Evolutionary conservation across 371 early-diverging fungal genomes (phyloP).

Genomic region (Mucor sp.): DNA sequence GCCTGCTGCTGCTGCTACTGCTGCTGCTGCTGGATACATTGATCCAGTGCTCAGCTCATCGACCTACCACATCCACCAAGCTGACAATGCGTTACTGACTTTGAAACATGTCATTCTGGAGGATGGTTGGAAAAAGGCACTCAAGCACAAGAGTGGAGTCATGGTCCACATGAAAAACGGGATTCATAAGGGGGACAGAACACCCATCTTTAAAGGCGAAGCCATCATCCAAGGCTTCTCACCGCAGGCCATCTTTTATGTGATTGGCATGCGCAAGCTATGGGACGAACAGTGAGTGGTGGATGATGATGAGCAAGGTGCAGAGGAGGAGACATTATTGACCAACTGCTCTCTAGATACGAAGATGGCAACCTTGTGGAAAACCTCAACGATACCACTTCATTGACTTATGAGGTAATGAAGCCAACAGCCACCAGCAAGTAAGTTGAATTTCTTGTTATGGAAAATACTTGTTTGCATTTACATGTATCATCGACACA

Average conservation of each 20-base stretch:
- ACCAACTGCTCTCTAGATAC: conserved; percentile 34
- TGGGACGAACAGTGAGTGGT: conserved; percentile 63
- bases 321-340: not conserved
- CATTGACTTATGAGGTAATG: conserved; percentile 56
- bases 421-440: conserved; percentile 54
- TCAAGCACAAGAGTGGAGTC: conserved; percentile 70
- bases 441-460: conserved; percentile 27
- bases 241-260: conserved; percentile 69
- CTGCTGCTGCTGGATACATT: conserved; percentile 19
- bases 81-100: conserved; percentile 43
- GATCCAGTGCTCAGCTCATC: conserved; percentile 41
- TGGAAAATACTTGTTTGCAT: not conserved
- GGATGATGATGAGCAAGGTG: not conserved
- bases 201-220: conserved; percentile 68
- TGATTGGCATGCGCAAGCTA: conserved; percentile 66
- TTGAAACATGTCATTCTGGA: conserved; percentile 44
- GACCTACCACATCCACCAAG: conserved; percentile 45
- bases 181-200: conserved; percentile 50
- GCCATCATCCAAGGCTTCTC: conserved; percentile 63
- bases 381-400: conserved; percentile 53
- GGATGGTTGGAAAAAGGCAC: conserved; percentile 69
- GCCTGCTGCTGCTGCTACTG: conserved; percentile 8
- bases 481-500: not conserved
- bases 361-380: conserved; percentile 60
- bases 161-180: conserved; percentile 64